A percentile compares a stretch with the other conserved stretches of the same genome.
Conservation (phyloP, 148 eudicot species). For the Vaccinium myrtillus region DNA sequence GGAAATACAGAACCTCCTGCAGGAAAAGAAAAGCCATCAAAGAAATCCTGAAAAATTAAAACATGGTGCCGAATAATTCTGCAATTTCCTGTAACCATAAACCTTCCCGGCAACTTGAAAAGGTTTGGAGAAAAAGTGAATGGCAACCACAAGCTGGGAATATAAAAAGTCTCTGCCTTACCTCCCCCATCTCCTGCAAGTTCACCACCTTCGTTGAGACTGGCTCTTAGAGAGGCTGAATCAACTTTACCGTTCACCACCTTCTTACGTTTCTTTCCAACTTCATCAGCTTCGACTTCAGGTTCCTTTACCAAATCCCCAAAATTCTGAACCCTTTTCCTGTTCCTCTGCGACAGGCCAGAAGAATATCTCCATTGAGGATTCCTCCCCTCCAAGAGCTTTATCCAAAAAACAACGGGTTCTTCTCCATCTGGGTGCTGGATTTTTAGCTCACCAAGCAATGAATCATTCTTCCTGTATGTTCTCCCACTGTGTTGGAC, state of each 20-base stretch:
- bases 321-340: slow-evolving; percentile 63
- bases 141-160: neutral
- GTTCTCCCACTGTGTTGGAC: slow-evolving; percentile 45
- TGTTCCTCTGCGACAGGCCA: slow-evolving; percentile 50
- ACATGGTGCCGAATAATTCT: slow-evolving; percentile 13
- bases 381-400: slow-evolving; percentile 56
- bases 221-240: slow-evolving; percentile 13
- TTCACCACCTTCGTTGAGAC: neutral
- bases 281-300: slow-evolving; percentile 12
- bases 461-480: slow-evolving; percentile 42
- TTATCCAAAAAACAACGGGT: slow-evolving; percentile 62
- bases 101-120: slow-evolving; percentile 17
- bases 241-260: slow-evolving; percentile 14
- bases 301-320: slow-evolving; percentile 25
- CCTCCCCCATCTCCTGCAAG: slow-evolving; percentile 11
- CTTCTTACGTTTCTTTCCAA: slow-evolving; percentile 20
- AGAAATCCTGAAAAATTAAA: neutral
- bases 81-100: neutral
- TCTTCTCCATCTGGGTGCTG: slow-evolving; percentile 42
- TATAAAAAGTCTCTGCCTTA: neutral
- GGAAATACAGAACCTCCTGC: neutral
- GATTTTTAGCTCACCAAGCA: slow-evolving; percentile 57
- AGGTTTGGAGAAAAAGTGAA: slow-evolving; percentile 5
- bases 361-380: slow-evolving; percentile 69
- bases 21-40: neutral